Evolutionary conservation across 1,284 basidiomycete genomes (phyloP), one percentile per base, ranked within the genome.

Genomic region (Microbotryum lychnidis-dioicae): DNA sequence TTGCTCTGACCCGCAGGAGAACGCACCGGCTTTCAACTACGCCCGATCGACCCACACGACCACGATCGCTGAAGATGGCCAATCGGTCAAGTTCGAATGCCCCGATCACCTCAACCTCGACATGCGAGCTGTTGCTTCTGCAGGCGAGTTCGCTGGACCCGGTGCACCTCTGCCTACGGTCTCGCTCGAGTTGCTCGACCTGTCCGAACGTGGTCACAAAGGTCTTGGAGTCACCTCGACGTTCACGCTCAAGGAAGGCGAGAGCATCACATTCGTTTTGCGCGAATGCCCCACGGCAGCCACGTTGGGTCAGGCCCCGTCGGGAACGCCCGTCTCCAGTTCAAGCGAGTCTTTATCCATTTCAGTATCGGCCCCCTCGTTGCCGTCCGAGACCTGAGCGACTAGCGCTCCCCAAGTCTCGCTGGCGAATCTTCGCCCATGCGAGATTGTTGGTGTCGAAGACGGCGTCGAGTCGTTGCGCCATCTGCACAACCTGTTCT

Each of bases 1-100:
- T 20, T 56, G 33, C 20, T 44, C 58, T 20, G 54, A 44, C 20
- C 25, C 25, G 18, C 52, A 63, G 53, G 72, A 73, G 76, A 91
- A 89, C 71, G 89, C 89, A 0, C 91, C 91, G 0, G 91, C 91
- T 0, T 96, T 96, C 82, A 87, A 94, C 76, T 96, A 96, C 71
- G 90, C 89, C 2, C 81, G 85, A 16, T 81, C 84, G 59, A 62
- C 79, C 4, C 91, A 96, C 75, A 81, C 79, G 4, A 85, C 86
- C 5, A 53, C 76, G 70, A 70, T 80, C 52, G 73, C 75, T 20
- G 65, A 73, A 6, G 77, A 89, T 69, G 78, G 80, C 51, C 77
- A 49, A 23, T 48, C 8, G 2, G 69, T 74, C 14, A 59, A 66
- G 31, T 96, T 94, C 75, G 77, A 74, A 16, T 86, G 86, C 1